Percentiles rank a stretch among this genome's conserved stretches.
These are phyloP conservation scores for Hibiscus mutabilis DNA, from an alignment of 345 rosid genomes.

Conservation along the genomic window DNA sequence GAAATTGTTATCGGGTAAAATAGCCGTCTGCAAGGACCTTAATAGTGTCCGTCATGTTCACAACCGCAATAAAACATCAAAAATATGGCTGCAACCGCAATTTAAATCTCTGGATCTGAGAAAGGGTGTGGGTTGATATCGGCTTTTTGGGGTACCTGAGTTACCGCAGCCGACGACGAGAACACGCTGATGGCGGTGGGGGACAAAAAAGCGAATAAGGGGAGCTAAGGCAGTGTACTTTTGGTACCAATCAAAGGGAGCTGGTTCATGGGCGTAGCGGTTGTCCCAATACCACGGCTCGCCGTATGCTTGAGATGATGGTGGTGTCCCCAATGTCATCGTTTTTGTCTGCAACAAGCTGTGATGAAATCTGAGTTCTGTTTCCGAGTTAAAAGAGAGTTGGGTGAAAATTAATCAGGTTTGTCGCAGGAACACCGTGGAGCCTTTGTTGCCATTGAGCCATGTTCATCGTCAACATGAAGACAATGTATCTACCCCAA, in stretches of 20 bases:
- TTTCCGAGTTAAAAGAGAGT: background rate
- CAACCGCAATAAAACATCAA: no score
- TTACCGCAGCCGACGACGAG: conserved; percentile 88
- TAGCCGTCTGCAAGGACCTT: no score
- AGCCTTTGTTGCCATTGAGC: background rate
- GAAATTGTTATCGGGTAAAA: no score
- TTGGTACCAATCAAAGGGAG: conserved; percentile 90
- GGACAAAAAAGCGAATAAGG: conserved; percentile 63
- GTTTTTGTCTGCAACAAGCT: background rate
- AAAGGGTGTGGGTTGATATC: no score
- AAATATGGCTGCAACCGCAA: no score
- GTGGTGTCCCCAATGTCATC: conserved; percentile 28
- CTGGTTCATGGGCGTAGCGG: conserved; percentile 66
- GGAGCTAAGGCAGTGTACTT: conserved; percentile 73
- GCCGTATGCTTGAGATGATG: conserved; percentile 60
- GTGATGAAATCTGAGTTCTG: background rate
- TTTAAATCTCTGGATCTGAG: no score
- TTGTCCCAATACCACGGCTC: conserved; percentile 88
- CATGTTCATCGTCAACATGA: background rate
- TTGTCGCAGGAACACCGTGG: background rate
- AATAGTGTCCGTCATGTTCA: no score
- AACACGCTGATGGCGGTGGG: conserved; percentile 42
- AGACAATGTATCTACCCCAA: background rate
- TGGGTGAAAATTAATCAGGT: background rate
- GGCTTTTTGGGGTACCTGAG: conserved; percentile 42